These are phyloP conservation scores for Coemansia sp. DNA, from an alignment of 192 early-diverging fungal genomes.

Conservation along the genomic window DNA sequence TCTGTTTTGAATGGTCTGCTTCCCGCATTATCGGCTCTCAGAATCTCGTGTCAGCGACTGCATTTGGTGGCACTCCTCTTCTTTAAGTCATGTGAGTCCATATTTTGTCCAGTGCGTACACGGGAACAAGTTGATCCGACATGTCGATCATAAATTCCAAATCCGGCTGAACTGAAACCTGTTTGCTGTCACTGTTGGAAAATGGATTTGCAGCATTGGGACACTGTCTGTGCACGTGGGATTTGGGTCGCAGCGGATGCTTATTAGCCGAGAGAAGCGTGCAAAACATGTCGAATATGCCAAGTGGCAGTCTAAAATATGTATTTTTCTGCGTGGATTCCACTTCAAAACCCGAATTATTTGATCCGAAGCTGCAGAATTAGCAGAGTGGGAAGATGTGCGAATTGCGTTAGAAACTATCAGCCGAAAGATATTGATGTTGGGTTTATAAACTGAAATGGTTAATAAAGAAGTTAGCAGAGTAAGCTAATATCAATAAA, in stretches of 20 bases:
- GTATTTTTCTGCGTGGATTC: neutral
- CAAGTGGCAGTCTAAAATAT: neutral
- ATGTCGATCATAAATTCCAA: neutral
- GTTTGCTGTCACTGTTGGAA: neutral
- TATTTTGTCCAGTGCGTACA: conserved; percentile 7
- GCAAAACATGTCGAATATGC: neutral
- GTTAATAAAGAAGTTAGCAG: too few species aligned
- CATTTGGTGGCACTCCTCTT: neutral
- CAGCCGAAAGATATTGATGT: too few species aligned
- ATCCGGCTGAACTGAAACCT: neutral
- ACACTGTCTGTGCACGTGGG: neutral
- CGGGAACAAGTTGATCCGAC: neutral
- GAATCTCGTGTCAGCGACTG: neutral
- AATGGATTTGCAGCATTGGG: neutral
- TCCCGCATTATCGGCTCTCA: neutral
- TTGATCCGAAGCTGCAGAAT: neutral
- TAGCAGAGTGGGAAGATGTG: neutral
- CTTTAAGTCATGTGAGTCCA: conserved; percentile 10
- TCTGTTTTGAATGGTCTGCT: neutral
- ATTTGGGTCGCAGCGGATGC: neutral
- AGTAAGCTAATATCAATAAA: too few species aligned
- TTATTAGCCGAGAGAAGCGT: neutral
- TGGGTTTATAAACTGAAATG: too few species aligned
- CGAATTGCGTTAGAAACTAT: too few species aligned
- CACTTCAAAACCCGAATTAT: neutral